Evolutionary conservation across 2,329 filamentous ascomycete species (phyloP), one percentile per base, ranked within the genome.

Genomic region (Cercospora sp.): DNA sequence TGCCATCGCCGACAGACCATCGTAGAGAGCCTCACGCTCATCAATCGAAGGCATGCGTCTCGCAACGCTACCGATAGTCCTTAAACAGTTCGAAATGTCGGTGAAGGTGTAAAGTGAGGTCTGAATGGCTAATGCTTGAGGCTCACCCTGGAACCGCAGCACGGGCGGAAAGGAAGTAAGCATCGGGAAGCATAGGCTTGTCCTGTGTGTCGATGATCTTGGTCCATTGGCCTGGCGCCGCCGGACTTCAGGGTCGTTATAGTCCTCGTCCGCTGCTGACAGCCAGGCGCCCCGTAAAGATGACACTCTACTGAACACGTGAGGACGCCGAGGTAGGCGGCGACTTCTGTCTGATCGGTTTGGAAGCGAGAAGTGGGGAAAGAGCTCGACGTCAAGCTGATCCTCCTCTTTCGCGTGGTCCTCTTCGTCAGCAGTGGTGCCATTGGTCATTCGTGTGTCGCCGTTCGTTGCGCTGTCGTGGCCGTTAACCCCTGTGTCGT

Each of bases 151-250:
- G 62, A 84, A 80, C 18, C 84, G 77, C 78, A 94, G 93, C 64
- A 97, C 90, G 31, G 83, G 82, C 0, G 95, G 95, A 76, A 91
- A 97, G 78, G 93, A 97, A 76, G 95, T 89, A 36, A 97, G 85
- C 30, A 94, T 76, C 1, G 94, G 93, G 75, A 93, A 95, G 1
- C 86, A 82, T 7, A 94, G 83, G 2, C 80, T 69, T 51, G 80
- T 80, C 57, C 84, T 80, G 74, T 87, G 70, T 16, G 69, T 72
- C 5, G 70, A 69, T 3, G 68, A 69, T 16, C 75, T 62, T 31
- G 80, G 78, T 23, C 77, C 78, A 7, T 67, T 36, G 3, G 68
- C 60, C 33, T 75, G 72, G 16, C 75, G 75, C 62, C 79, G 79
- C 42, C 79, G 77, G 40, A 81, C 68, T 18, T 68, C 68, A 1